Evolutionary conservation across 805 yeast genomes (phyloP).

Genomic region (Candida railenensis): DNA sequence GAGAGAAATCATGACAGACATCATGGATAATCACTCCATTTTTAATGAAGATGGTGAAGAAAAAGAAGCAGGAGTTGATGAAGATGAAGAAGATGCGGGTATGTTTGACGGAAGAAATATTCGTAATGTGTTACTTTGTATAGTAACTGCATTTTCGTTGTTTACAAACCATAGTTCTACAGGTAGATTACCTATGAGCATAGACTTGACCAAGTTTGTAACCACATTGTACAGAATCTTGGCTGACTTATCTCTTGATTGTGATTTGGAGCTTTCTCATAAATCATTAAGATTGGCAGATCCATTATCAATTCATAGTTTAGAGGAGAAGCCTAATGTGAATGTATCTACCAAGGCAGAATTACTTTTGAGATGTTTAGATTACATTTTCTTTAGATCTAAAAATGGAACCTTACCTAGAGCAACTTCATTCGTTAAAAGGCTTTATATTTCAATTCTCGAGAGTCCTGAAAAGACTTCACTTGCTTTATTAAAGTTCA

Average conservation of each 20-base stretch:
- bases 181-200: slow-evolving; percentile 59
- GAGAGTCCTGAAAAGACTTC: slow-evolving; percentile 88
- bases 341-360: slow-evolving; percentile 90
- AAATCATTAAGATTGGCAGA: slow-evolving; percentile 79
- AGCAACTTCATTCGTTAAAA: slow-evolving; percentile 79
- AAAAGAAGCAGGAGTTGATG: slow-evolving; percentile 18
- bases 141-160: slow-evolving; percentile 87
- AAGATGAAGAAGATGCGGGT: slow-evolving; percentile 24
- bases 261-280: slow-evolving; percentile 84
- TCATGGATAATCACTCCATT: slow-evolving; percentile 41
- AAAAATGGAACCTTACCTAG: slow-evolving; percentile 64
- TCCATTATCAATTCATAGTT: slow-evolving; percentile 49
- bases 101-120: slow-evolving; percentile 41
- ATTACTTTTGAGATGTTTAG: slow-evolving; percentile 71
- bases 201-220: slow-evolving; percentile 78
- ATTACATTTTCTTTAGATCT: slow-evolving; percentile 76
- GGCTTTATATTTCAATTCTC: slow-evolving; percentile 63
- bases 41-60: slow-evolving; percentile 1
- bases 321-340: slow-evolving; percentile 62
- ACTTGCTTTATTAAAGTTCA: slow-evolving; percentile 71
- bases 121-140: slow-evolving; percentile 76
- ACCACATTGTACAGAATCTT: slow-evolving; percentile 70
- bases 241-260: slow-evolving; percentile 68
- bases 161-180: slow-evolving; percentile 64
- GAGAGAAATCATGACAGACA: slow-evolving; percentile 70